These are phyloP conservation scores for Cladophialophora immunda DNA, from an alignment of 2,329 filamentous ascomycete genomes.

Conservation along the genomic window DNA sequence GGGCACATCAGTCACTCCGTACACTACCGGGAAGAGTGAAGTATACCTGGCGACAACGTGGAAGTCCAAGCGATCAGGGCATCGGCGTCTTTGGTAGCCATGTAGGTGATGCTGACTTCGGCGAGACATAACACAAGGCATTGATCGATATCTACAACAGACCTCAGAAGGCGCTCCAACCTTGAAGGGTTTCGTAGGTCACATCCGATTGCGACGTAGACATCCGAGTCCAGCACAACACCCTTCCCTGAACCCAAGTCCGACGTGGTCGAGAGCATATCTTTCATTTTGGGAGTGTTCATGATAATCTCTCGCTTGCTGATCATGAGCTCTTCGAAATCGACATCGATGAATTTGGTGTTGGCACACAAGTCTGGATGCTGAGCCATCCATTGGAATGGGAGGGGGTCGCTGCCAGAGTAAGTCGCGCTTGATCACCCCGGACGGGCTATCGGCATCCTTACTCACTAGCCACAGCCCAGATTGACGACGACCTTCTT, in stretches of 20 bases:
- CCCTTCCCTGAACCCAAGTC: constrained; percentile 16
- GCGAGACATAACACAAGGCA: constrained; percentile 80
- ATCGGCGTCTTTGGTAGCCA: constrained; percentile 78
- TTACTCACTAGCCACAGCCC: constrained; percentile 43
- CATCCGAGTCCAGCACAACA: constrained; percentile 36
- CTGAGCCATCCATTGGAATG: constrained; percentile 80
- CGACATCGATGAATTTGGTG: constrained; percentile 40
- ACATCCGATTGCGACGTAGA: constrained; percentile 41
- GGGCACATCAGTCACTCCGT: constrained; percentile 18
- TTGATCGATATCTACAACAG: constrained; percentile 65
- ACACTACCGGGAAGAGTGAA: not conserved
- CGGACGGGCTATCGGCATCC: constrained; percentile 10
- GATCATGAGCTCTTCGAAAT: constrained; percentile 41
- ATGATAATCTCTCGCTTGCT: constrained; percentile 40
- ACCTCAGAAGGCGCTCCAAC: constrained; percentile 67
- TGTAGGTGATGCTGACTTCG: constrained; percentile 91
- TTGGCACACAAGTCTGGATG: constrained; percentile 60
- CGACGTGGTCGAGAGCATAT: constrained; percentile 33
- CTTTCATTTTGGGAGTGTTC: constrained; percentile 38
- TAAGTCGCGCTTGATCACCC: constrained; percentile 12
- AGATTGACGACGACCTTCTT: constrained; percentile 41
- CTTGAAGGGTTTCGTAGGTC: constrained; percentile 68
- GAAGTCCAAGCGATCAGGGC: constrained; percentile 80
- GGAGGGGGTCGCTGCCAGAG: constrained; percentile 76
- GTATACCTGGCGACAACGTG: constrained; percentile 70